Evolutionary conservation across 2,329 filamentous ascomycete genomes (phyloP).

Genomic region (Sarocladiaceae sp.): DNA sequence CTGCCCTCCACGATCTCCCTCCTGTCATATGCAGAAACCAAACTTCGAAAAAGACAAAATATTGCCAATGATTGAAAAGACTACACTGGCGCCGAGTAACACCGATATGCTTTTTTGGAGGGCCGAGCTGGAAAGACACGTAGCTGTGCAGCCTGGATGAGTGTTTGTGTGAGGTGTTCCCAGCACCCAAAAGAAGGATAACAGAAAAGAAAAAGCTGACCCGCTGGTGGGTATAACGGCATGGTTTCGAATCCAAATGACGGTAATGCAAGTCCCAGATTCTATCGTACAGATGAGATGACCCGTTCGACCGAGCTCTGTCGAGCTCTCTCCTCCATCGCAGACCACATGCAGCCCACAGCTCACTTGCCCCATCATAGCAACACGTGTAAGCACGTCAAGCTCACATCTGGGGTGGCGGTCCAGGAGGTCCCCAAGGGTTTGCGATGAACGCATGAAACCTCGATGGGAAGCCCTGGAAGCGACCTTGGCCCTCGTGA

Average conservation of each 20-base stretch:
- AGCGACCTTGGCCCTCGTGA: background rate
- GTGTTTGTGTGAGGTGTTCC: background rate
- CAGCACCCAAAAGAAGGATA: background rate
- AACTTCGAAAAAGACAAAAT: background rate
- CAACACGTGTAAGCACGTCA: no score
- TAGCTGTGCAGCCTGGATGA: background rate
- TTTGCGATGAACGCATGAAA: slow-evolving; percentile 8
- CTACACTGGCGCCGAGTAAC: slow-evolving; percentile 3
- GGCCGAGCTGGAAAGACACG: no score
- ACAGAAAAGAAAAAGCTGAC: background rate
- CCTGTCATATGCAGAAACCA: background rate
- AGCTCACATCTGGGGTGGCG: background rate
- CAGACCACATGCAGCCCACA: no score
- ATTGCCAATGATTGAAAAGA: background rate
- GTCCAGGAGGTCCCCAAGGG: slow-evolving; percentile 5
- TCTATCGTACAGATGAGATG: background rate
- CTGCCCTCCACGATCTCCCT: no score
- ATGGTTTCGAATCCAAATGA: background rate
- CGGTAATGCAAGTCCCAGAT: background rate
- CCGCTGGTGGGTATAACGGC: background rate
- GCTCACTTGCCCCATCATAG: no score
- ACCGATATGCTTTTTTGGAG: slow-evolving; percentile 4
- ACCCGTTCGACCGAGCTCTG: background rate
- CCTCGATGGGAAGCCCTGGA: background rate
- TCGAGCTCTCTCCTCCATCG: no score